Conservation (phyloP, 2,329 filamentous ascomycete species). For the Fusarium pseudograminearum region DNA sequence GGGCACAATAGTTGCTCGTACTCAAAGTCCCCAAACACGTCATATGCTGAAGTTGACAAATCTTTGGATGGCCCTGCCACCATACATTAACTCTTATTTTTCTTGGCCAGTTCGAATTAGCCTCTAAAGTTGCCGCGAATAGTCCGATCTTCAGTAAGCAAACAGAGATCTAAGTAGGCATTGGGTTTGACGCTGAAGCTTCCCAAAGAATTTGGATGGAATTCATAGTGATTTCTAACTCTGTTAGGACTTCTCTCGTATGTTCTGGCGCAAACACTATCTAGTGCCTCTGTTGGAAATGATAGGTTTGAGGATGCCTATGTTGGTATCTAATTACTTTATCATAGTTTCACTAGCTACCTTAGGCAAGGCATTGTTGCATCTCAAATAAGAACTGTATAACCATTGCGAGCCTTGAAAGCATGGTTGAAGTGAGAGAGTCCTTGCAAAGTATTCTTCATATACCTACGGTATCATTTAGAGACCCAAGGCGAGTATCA, state of each 20-base stretch:
- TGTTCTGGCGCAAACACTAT: background rate
- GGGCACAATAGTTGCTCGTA: background rate
- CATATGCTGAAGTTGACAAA: conserved; percentile 2
- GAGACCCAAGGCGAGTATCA: background rate
- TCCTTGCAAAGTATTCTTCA: background rate
- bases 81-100: conserved; percentile 16
- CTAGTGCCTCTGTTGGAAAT: background rate
- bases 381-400: background rate
- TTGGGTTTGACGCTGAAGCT: background rate
- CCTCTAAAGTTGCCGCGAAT: conserved; percentile 22
- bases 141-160: conserved; percentile 10
- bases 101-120: conserved; percentile 11
- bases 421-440: background rate
- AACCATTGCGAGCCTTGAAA: background rate
- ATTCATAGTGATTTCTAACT: background rate
- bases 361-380: background rate
- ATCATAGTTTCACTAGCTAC: background rate
- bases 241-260: background rate
- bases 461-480: background rate
- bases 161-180: background rate
- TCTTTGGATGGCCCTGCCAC: conserved; percentile 11
- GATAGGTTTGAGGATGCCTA: background rate
- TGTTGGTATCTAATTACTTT: background rate
- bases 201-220: background rate
- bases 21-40: background rate